Conservation (phyloP, 495 filamentous ascomycete genomes). For the Entonaema liquescens region DNA sequence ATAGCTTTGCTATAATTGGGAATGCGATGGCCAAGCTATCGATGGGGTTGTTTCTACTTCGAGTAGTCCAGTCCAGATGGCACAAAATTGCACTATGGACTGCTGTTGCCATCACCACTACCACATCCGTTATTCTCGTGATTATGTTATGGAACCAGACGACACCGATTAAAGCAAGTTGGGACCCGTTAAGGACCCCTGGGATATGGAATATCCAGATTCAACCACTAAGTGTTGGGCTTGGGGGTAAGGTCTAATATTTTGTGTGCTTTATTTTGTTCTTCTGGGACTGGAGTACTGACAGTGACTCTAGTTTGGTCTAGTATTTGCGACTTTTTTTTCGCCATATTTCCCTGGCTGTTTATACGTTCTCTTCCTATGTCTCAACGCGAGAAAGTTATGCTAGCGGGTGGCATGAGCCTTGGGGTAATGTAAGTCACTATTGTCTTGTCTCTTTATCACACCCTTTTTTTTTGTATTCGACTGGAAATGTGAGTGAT, state of each 20-base stretch:
- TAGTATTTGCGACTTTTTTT: slow-evolving; percentile 54
- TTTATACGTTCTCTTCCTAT: slow-evolving; percentile 55
- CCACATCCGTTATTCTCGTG: slow-evolving; percentile 44
- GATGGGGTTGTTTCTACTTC: slow-evolving; percentile 54
- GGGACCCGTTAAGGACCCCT: slow-evolving; percentile 50
- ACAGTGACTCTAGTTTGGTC: slow-evolving; percentile 47
- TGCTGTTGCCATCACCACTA: slow-evolving; percentile 46
- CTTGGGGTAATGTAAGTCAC: slow-evolving; percentile 53
- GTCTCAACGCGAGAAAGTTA: slow-evolving; percentile 52
- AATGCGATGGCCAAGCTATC: slow-evolving; percentile 54
- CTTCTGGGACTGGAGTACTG: not conserved
- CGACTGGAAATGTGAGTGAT: too few species aligned
- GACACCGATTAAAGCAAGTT: slow-evolving; percentile 47
- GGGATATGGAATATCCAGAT: slow-evolving; percentile 51
- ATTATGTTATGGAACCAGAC: slow-evolving; percentile 54
- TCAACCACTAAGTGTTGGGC: slow-evolving; percentile 50
- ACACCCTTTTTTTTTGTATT: too few species aligned
- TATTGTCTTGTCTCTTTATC: not conserved
- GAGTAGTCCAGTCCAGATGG: slow-evolving; percentile 48
- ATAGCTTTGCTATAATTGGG: slow-evolving; percentile 51
- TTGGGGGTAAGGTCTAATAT: slow-evolving; percentile 42
- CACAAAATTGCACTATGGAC: slow-evolving; percentile 50
- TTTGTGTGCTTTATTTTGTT: not conserved
- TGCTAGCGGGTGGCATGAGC: slow-evolving; percentile 54
- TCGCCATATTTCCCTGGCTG: slow-evolving; percentile 56